A percentile compares a stretch with the other conserved stretches of the same genome.
phyloP scores from a whole-genome alignment of 441 rosid genomes.

The Raphanus hybrid region DNA sequence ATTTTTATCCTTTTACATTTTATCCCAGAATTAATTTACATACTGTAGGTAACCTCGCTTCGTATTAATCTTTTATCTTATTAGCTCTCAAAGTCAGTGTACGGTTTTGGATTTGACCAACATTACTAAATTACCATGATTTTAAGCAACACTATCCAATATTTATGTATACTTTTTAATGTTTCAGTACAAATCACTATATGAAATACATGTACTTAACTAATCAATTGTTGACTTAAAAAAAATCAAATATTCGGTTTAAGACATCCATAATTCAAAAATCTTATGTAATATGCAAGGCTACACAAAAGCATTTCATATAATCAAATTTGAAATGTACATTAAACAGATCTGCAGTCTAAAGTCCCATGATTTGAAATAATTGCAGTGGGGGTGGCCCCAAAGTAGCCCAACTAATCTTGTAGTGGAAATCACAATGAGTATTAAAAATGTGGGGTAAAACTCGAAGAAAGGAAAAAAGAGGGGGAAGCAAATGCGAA shows the following conservation, averaged over 20 bases:
- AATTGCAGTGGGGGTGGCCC: slow-evolving; percentile 17
- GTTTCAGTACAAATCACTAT: background rate
- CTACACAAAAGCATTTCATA: background rate
- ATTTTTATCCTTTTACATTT: background rate
- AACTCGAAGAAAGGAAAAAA: background rate
- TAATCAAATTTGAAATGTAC: background rate
- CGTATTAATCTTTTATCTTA: background rate
- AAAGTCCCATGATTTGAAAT: slow-evolving; percentile 24
- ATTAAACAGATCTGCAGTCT: background rate
- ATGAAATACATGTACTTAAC: background rate
- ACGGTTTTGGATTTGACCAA: background rate
- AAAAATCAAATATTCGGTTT: background rate
- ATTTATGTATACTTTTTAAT: background rate
- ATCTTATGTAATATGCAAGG: background rate
- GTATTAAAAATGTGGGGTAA: background rate
- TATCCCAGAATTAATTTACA: background rate
- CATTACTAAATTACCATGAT: background rate
- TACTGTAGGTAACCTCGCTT: background rate
- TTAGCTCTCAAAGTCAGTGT: background rate
- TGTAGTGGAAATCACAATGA: background rate
- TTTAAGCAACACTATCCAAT: background rate
- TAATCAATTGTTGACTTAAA: background rate
- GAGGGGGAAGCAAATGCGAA: background rate
- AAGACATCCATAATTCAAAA: background rate
- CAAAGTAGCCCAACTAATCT: background rate